Base-by-base conservation (phyloP, 2,329 filamentous ascomycete species). In the Ascochyta lentis region DNA sequence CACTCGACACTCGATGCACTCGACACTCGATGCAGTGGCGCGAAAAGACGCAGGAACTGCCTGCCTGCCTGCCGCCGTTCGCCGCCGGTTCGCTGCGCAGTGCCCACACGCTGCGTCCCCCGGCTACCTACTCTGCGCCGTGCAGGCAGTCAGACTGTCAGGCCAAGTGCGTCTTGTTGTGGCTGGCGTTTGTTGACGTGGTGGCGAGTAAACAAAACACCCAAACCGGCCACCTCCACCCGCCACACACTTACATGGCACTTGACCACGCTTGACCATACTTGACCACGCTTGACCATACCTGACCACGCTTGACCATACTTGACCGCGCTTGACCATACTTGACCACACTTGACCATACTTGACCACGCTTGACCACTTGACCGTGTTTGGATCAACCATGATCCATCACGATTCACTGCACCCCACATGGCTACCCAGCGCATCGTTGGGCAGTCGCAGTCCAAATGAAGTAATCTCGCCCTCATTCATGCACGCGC, bases 401-500 rank as follows among this genome's bases (percentile, higher is more conserved):
- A 43, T 40, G 9, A 37, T 37, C 37, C 37, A 26, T 16, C 16
- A 16, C 16, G 16, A 16, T 16, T 16, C 16, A 16, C 16, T 16
- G 16, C 16, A 16, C 16, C 16, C 29, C 13, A 15, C 24, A 26
- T 26, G 24, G 24, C 24, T 26, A 12, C 29, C 1, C 12, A 13
- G 29, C 29, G 38, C 50, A 43, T 48, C 44, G 45, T 39, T 44
- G 37, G 40, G 39, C 39, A 50, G 31, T 47, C 24, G 24, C 24
- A 37, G 33, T 27, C 48, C 45, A 54, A 57, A 53, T 57, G 54
- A 52, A 52, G 49, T 33, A 52, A 57, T 57, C 37, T 57, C 54
- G 38, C 51, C 27, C 51, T 38, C 47, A 59, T 50, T 65, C 56
- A 68, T 68, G 65, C 65, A 31, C 29, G 13, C 29, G 29, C 29